Percentiles rank a stretch among this genome's conserved stretches.
Evolutionary conservation across 2,329 filamentous ascomycete species (phyloP).

Genomic region (Mycosphaerelloides madeirae): DNA sequence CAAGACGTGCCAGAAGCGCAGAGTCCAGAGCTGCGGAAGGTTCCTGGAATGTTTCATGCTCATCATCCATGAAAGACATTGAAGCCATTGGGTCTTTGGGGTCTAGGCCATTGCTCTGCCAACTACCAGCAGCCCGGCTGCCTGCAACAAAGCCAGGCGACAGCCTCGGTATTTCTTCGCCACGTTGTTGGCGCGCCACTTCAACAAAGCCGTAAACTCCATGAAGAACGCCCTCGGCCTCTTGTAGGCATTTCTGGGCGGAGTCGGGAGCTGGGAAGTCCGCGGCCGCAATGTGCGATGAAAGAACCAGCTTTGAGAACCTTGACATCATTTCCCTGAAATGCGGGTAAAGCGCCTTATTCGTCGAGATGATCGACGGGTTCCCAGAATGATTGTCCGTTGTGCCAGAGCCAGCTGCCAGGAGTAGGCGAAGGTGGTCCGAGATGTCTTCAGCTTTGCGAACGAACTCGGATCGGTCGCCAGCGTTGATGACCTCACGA

Average conservation of each 20-base stretch:
- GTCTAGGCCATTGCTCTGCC: slow-evolving; percentile 65
- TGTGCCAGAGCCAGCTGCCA: slow-evolving; percentile 93
- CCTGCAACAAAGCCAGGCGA: slow-evolving; percentile 90
- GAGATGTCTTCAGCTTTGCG: slow-evolving; percentile 95
- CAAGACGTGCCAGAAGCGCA: slow-evolving; percentile 73
- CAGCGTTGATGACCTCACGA: slow-evolving; percentile 78
- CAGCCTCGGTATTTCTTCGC: slow-evolving; percentile 87
- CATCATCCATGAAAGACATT: slow-evolving; percentile 76
- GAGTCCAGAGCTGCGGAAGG: slow-evolving; percentile 70
- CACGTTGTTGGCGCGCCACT: slow-evolving; percentile 85
- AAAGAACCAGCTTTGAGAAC: slow-evolving; percentile 97
- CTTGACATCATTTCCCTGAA: slow-evolving; percentile 99
- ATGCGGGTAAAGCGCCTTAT: slow-evolving; percentile 93
- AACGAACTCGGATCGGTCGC: slow-evolving; percentile 84
- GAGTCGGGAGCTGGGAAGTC: slow-evolving; percentile 95
- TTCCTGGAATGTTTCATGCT: slow-evolving; percentile 67
- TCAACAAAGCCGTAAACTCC: slow-evolving; percentile 96
- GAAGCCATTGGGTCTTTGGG: slow-evolving; percentile 61
- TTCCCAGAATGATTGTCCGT: slow-evolving; percentile 99
- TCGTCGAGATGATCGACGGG: slow-evolving; percentile 97
- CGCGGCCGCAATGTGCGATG: slow-evolving; percentile 92
- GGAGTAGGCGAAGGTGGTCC: slow-evolving; percentile 83
- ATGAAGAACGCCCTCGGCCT: slow-evolving; percentile 92
- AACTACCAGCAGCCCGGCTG: slow-evolving; percentile 77
- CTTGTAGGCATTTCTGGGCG: slow-evolving; percentile 88